These are phyloP conservation scores for Aaosphaeria arxii DNA, from an alignment of 2,329 filamentous ascomycete species.

Conservation along the genomic window DNA sequence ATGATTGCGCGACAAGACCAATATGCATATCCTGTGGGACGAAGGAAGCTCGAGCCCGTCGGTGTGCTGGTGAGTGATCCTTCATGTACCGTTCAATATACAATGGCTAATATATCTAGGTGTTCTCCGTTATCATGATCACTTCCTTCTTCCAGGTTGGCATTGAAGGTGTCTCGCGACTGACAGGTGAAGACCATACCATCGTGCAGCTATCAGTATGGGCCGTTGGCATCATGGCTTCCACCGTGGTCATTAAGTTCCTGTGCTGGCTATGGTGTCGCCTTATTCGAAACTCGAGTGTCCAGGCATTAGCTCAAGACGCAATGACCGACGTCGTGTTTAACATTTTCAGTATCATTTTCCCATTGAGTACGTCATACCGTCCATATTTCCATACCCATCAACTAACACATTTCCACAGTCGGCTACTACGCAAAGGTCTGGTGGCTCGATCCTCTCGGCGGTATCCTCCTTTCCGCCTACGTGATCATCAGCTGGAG, in stretches of 20 bases:
- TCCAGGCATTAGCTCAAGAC: conserved; percentile 72
- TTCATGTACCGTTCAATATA: not conserved
- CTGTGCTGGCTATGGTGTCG: conserved; percentile 86
- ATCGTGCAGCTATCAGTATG: conserved; percentile 71
- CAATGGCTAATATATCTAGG: conserved; percentile 2
- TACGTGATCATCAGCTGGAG: conserved; percentile 81
- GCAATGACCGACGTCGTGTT: conserved; percentile 78
- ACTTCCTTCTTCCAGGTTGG: conserved; percentile 78
- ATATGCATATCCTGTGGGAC: conserved; percentile 75
- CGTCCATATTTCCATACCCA: conserved; percentile 1
- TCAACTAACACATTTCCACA: conserved; percentile 12
- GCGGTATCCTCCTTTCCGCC: conserved; percentile 72
- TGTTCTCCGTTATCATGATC: conserved; percentile 85
- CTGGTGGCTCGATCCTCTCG: conserved; percentile 82
- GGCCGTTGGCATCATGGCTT: conserved; percentile 75
- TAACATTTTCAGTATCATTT: conserved; percentile 85
- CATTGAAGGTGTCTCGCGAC: conserved; percentile 65
- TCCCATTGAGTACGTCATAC: conserved; percentile 62
- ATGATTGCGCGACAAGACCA: conserved; percentile 72
- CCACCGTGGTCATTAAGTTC: conserved; percentile 78
- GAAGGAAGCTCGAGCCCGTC: conserved; percentile 72
- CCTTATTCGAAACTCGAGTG: conserved; percentile 78
- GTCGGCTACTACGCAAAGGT: conserved; percentile 71
- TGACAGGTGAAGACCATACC: conserved; percentile 59
- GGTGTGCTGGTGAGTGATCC: conserved; percentile 58